Evolutionary conservation across 2,329 filamentous ascomycete species (phyloP), one percentile per base, ranked within the genome.

Genomic region (Cordyceps militaris): DNA sequence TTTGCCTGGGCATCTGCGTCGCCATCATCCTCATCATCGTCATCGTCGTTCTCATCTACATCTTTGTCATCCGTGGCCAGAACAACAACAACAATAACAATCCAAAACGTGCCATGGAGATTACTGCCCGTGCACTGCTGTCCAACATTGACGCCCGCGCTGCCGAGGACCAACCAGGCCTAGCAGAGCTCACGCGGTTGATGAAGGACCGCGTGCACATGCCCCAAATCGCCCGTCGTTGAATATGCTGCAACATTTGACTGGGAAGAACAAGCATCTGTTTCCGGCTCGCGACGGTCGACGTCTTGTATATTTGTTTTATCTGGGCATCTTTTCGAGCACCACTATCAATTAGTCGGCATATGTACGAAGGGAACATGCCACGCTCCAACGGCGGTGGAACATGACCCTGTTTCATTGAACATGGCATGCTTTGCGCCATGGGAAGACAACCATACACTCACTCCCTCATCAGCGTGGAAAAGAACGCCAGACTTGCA

Each of bases 1-100:
- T 89, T 71, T 96, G 91, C 79, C 75, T 96, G 64, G 85, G 87
- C 66, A 90, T 97, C 67, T 76, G 79, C 65, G 79, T 83, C 46
- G 69, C 71, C 50, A 81, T 84, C 52, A 71, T 84, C 46, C 64
- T 78, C 54, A 70, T 84, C 48, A 73, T 84, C 46, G 76, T 77
- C 43, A 74, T 80, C 54, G 69, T 77, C 48, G 76, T 84, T 9
- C 74, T 79, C 56, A 71, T 79, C 53, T 81, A 79, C 63, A 65
- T 80, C 60, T 69, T 74, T 28, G 69, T 79, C 60, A 69, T 74
- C 59, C 62, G 59, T 47, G 34, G 51, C 53, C 60, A 65, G 60
- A 67, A 61, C 66, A 68, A 61, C 57, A 65, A 65, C 54, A 63
- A 60, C 55, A 67, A 63, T 55, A 71, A 69, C 63, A 69, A 68